Conservation (phyloP, 345 rosid species). For the Erucastrum elatum region DNA sequence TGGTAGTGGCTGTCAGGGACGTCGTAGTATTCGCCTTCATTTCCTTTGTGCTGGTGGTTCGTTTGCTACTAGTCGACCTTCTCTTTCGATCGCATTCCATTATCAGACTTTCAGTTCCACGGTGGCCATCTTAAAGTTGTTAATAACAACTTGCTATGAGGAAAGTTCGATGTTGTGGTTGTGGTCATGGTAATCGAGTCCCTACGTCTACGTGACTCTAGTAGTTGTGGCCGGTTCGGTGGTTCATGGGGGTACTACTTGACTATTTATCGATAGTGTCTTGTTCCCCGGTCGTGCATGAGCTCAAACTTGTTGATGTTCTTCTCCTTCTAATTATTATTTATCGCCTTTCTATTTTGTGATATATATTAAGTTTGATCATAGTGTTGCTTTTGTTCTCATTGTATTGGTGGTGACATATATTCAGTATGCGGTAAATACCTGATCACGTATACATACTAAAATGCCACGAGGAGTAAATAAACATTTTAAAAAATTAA, state of each 20-base stretch:
- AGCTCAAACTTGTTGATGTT: background rate
- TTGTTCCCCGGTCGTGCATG: background rate
- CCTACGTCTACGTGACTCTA: too few relatives aligned
- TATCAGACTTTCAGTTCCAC: too few relatives aligned
- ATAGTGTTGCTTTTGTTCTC: background rate
- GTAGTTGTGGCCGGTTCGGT: background rate
- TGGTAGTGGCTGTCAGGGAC: background rate
- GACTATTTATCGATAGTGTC: background rate
- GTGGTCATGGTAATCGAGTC: too few relatives aligned
- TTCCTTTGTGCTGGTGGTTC: background rate
- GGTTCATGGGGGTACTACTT: background rate
- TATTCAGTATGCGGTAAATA: too few relatives aligned
- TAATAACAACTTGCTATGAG: too few relatives aligned
- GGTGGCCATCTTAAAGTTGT: too few relatives aligned
- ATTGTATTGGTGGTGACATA: too few relatives aligned
- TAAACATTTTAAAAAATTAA: too few relatives aligned
- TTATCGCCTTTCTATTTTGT: background rate
- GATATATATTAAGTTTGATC: background rate
- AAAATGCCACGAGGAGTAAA: too few relatives aligned
- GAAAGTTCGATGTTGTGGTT: too few relatives aligned
- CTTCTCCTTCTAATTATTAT: background rate
- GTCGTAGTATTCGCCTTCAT: background rate
- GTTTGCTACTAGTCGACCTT: background rate
- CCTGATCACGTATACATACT: background rate
- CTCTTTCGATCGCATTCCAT: background rate